Percentiles rank a stretch among this genome's conserved stretches.
Conservation (phyloP, 306 rosid species). For the Albizia julibrissin region DNA sequence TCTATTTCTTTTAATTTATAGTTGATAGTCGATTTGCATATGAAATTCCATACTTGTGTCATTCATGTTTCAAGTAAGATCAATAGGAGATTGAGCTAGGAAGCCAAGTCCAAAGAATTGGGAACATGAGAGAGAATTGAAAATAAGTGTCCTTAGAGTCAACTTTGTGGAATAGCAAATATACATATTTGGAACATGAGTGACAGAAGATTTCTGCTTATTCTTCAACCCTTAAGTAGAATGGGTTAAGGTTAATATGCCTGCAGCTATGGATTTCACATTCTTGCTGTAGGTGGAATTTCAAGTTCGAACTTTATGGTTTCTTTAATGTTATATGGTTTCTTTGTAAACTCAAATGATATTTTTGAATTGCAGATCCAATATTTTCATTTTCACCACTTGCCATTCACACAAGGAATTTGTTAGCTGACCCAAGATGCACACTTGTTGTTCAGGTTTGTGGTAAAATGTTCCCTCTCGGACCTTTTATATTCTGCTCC, state of each 20-base stretch:
- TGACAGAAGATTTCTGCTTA: background rate
- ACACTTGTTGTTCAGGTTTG: slow-evolving; percentile 97
- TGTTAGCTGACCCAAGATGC: slow-evolving; percentile 95
- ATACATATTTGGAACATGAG: slow-evolving; percentile 16
- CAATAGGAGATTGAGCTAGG: slow-evolving; percentile 23
- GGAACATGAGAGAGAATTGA: slow-evolving; percentile 2
- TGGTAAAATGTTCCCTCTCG: slow-evolving; percentile 31
- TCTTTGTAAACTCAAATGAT: background rate
- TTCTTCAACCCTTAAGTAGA: background rate
- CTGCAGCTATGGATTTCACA: background rate
- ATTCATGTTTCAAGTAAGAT: background rate
- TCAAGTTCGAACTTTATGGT: background rate
- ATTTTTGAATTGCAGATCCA: slow-evolving; percentile 66
- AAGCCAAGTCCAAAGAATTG: slow-evolving; percentile 1
- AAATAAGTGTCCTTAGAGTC: slow-evolving; percentile 10
- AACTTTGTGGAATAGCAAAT: slow-evolving; percentile 10
- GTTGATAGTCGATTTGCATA: background rate
- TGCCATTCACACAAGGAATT: slow-evolving; percentile 95
- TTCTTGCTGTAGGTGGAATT: background rate
- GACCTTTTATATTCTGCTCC: slow-evolving; percentile 24
- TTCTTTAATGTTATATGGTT: slow-evolving; percentile 24
- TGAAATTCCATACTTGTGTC: background rate
- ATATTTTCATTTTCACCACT: slow-evolving; percentile 95
- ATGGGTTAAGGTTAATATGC: background rate
- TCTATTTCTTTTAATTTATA: background rate